Conservation (phyloP, 2,329 filamentous ascomycete genomes). For the Ophiocordyceps camponoti-floridani region DNA sequence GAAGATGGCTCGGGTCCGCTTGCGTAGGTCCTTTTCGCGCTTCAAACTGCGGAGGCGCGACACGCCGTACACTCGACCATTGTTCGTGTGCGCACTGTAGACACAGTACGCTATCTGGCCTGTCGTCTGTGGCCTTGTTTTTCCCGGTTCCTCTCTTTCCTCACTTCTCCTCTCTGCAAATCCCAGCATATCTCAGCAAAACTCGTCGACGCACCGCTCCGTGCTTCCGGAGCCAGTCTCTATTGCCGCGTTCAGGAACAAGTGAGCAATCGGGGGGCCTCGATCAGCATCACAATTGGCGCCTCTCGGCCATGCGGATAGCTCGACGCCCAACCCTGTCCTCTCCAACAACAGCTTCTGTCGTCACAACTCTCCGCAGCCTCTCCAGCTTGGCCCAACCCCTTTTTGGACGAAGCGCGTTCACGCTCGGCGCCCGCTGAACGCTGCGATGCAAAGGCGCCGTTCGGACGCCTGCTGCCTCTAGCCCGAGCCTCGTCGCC, state of each 20-base stretch:
- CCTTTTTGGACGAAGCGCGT: not conserved
- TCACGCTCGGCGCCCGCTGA: not conserved
- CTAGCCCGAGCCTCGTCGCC: conserved; percentile 6
- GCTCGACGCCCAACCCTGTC: not conserved
- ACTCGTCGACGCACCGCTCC: too few species aligned
- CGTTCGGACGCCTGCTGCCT: conserved; percentile 3
- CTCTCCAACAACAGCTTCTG: not conserved
- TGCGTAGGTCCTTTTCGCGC: not conserved
- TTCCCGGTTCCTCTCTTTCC: not conserved
- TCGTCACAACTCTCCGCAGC: not conserved
- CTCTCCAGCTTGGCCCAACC: not conserved
- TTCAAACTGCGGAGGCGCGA: too few species aligned
- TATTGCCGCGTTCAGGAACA: not conserved
- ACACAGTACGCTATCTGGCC: not conserved
- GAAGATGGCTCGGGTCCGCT: not conserved
- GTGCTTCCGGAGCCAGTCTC: too few species aligned
- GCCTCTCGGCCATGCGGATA: not conserved
- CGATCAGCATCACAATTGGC: not conserved
- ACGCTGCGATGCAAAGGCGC: conserved; percentile 8
- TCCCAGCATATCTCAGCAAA: not conserved
- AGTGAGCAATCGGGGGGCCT: not conserved
- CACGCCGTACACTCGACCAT: not conserved
- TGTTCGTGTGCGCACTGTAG: not conserved
- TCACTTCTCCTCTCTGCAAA: not conserved
- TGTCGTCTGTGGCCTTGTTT: not conserved